A percentile compares a stretch with the other conserved stretches of the same genome.
These are phyloP conservation scores for Acacia melanoxylon DNA, from an alignment of 306 rosid species.

Conservation along the genomic window DNA sequence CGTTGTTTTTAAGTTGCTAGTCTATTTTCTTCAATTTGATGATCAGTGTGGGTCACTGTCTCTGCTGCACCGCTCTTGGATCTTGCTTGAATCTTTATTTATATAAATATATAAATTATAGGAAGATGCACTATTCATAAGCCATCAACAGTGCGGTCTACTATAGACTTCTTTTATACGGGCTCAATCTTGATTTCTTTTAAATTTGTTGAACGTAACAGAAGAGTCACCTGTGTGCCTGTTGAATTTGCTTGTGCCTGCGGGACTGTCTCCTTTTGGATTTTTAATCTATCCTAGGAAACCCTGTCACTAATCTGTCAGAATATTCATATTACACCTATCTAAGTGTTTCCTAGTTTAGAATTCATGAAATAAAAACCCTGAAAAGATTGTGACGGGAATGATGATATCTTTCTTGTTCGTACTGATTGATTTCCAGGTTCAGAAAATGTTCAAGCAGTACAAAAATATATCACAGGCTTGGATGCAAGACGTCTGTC, in stretches of 20 bases:
- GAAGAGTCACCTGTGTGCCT: neutral
- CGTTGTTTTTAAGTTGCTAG: neutral
- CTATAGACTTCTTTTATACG: too few species aligned
- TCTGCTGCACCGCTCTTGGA: too few species aligned
- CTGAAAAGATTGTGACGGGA: neutral
- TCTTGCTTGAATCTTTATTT: too few species aligned
- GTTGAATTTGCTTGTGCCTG: neutral
- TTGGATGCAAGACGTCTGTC: slow-evolving; percentile 93
- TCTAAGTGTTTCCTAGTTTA: neutral
- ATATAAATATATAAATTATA: too few species aligned
- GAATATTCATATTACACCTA: neutral
- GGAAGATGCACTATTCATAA: too few species aligned
- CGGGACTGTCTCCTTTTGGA: neutral
- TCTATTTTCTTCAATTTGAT: too few species aligned
- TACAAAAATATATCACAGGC: slow-evolving; percentile 90
- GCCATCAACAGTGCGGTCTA: too few species aligned
- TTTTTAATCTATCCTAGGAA: neutral
- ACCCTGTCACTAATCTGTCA: neutral
- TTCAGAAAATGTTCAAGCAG: slow-evolving; percentile 82
- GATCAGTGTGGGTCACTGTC: too few species aligned
- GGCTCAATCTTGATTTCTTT: neutral
- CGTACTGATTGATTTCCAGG: slow-evolving; percentile 46
- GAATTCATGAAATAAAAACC: neutral
- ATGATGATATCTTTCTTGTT: slow-evolving; percentile 22
- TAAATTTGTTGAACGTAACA: neutral